phyloP scores from a whole-genome alignment of 306 rosid genomes.

The Castanea mollissima region DNA sequence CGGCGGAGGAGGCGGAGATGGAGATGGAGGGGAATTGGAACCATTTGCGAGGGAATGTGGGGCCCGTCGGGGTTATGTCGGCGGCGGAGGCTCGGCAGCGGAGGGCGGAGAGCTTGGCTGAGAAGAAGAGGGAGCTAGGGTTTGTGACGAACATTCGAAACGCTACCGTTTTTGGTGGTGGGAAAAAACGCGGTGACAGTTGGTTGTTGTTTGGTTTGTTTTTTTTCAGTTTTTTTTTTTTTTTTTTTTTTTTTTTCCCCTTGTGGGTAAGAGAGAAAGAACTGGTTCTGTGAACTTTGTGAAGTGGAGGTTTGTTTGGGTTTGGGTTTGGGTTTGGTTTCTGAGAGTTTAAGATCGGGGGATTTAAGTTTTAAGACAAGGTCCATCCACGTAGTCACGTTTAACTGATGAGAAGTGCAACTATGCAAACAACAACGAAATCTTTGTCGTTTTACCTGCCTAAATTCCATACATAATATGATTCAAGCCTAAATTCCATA shows the following conservation, averaged over 20 bases:
- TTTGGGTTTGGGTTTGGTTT: no score
- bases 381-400: not conserved
- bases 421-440: no score
- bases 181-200: not conserved
- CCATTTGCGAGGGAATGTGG: constrained; percentile 41
- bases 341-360: not conserved
- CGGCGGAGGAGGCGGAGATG: constrained; percentile 38
- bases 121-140: constrained; percentile 41
- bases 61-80: constrained; percentile 30
- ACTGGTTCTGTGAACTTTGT: not conserved
- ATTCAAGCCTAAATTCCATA: no score
- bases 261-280: no score
- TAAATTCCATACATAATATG: no score
- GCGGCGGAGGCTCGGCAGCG: constrained; percentile 53
- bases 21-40: constrained; percentile 42
- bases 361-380: not conserved
- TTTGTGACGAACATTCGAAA: constrained; percentile 58
- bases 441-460: no score
- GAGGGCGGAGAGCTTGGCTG: constrained; percentile 25
- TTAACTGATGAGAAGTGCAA: no score
- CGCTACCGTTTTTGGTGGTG: not conserved
- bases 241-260: not conserved
- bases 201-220: not conserved
- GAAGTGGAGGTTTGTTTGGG: not conserved
- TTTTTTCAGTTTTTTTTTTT: not conserved